Conservation (phyloP, 2,329 filamentous ascomycete genomes). For the Aulographum hederae region DNA sequence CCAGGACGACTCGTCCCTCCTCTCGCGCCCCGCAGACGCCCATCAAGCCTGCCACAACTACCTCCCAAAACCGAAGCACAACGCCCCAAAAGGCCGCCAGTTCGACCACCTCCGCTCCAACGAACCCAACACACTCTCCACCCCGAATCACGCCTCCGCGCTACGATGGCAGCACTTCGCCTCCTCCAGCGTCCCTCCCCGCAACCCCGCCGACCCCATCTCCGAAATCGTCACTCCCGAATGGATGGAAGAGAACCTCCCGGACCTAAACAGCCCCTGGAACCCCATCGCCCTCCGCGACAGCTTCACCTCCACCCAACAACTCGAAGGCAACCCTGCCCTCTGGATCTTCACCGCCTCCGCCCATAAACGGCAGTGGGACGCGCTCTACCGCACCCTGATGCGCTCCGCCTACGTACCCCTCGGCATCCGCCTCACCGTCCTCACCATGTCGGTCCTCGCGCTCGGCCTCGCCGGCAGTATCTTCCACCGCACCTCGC, state of each 20-base stretch:
- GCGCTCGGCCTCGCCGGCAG: slow-evolving; percentile 62
- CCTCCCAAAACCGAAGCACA: slow-evolving; percentile 19
- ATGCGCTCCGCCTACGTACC: slow-evolving; percentile 75
- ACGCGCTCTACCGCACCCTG: too few species aligned
- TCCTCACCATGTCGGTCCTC: slow-evolving; percentile 65
- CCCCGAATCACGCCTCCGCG: slow-evolving; percentile 15
- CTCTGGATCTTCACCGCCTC: too few species aligned
- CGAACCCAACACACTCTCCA: slow-evolving; percentile 16
- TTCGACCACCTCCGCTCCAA: slow-evolving; percentile 20
- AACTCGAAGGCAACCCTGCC: too few species aligned
- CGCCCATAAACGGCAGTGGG: too few species aligned
- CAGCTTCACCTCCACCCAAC: too few species aligned
- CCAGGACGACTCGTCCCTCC: slow-evolving; percentile 10
- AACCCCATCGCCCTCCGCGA: too few species aligned
- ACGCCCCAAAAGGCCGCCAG: slow-evolving; percentile 16
- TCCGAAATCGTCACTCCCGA: slow-evolving; percentile 20
- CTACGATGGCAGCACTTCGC: slow-evolving; percentile 21
- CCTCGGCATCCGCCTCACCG: slow-evolving; percentile 61
- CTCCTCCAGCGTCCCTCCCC: slow-evolving; percentile 12
- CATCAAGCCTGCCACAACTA: slow-evolving; percentile 19
- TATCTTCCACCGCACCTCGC: slow-evolving; percentile 48
- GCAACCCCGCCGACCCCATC: slow-evolving; percentile 14
- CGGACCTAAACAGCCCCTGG: slow-evolving; percentile 31
- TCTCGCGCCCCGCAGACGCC: too few species aligned
- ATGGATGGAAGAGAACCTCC: slow-evolving; percentile 31